Evolutionary conservation across 1,139 yeast genomes (phyloP).

Genomic region (Protomyces inundatus): DNA sequence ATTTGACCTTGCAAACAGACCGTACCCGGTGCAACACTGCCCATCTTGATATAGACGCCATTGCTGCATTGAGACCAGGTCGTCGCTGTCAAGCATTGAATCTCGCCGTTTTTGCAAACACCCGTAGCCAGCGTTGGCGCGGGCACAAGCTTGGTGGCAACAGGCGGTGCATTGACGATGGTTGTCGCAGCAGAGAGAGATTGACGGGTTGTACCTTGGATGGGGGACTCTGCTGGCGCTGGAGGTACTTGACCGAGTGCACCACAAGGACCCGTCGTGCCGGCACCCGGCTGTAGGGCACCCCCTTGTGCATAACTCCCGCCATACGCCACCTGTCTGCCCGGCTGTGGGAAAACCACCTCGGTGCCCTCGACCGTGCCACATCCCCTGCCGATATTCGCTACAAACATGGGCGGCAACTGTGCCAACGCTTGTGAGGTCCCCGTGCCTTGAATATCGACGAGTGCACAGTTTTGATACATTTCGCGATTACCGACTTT

Average conservation of each 20-base stretch:
- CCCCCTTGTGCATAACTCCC: constrained; percentile 14
- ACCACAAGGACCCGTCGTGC: constrained; percentile 15
- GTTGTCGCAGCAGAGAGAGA: background rate
- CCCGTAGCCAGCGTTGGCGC: background rate
- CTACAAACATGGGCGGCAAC: constrained; percentile 17
- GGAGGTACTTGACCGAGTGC: background rate
- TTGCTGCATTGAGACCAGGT: constrained; percentile 11
- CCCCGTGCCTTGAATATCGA: constrained; percentile 31
- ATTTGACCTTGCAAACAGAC: constrained; percentile 13
- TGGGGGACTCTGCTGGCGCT: background rate
- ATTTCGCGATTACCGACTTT: constrained; percentile 36
- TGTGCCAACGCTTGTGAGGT: constrained; percentile 30
- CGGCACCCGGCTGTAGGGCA: constrained; percentile 7
- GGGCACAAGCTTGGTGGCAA: background rate
- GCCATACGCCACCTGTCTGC: constrained; percentile 6
- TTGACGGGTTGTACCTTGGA: background rate
- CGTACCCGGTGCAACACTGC: constrained; percentile 26
- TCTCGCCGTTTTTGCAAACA: background rate
- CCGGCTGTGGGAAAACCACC: constrained; percentile 15
- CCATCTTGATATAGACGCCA: constrained; percentile 11
- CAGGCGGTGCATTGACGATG: background rate
- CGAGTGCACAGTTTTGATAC: constrained; percentile 37
- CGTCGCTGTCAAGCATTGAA: constrained; percentile 11
- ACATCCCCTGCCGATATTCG: constrained; percentile 19
- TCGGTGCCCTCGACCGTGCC: constrained; percentile 13